Base-by-base conservation (phyloP, 768 basidiomycete species). In the Tylopilus vinaceipallidus region DNA sequence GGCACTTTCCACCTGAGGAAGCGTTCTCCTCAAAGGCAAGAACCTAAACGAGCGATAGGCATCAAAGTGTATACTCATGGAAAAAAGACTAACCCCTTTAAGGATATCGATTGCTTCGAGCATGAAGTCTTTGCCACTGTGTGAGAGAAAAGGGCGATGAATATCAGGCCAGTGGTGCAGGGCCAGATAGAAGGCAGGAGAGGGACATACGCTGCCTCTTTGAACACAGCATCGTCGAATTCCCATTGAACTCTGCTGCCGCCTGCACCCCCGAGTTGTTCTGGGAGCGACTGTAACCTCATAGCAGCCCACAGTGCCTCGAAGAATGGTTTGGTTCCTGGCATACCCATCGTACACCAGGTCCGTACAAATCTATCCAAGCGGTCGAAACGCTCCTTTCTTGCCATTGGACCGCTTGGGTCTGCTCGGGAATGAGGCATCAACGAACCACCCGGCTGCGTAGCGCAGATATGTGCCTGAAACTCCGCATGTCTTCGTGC, bases 71-170 rank as follows among this genome's bases (percentile, higher is more conserved):
- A 57, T 13, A 39, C 34, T 29, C 46, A 48, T 39, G 49, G 23
- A 42, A 60, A 53, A 58, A 12, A 17, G 11, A 75, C 86, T 59
- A 58, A 88, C 91, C 60, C 93, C 93, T 80, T 95, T 95, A 56
- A 95, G 82, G 40, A 93, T 73, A 58, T 90, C 84, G 49, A 95
- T 83, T 10, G 90, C 91, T 70, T 95, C 92, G 43, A 89, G 75
- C 91, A 94, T 94, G 67, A 95, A 95, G 58, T 93, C 89, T 69
- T 91, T 89, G 51, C 93, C 93, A 63, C 92, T 95, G 68, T 45
- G 52, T 58, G 64, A 57, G 54, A 61, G 48, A 62, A 47, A 38
- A 36, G 46, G 43, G 54, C 55, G 40, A 42, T 13, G 55, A 49
- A 53, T 20, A 41, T 61, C 23, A 54, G 54, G 54, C 23, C 16